These are phyloP conservation scores for Cutaneotrichosporon mucoides DNA, from an alignment of 1,284 basidiomycete genomes.

Conservation along the genomic window DNA sequence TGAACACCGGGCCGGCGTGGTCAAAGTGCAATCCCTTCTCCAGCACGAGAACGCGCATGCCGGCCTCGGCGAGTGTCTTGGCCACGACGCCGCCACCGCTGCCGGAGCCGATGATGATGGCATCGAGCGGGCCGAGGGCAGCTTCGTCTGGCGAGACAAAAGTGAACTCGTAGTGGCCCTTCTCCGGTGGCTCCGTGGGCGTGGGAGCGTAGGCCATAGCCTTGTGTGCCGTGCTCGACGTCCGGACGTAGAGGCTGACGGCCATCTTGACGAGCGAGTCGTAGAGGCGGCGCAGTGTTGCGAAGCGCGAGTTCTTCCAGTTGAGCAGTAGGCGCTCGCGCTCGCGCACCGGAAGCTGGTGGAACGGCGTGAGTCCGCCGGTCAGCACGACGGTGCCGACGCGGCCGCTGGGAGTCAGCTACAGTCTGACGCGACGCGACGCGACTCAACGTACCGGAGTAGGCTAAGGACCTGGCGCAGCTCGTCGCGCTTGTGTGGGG, in stretches of 20 bases:
- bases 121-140: slow-evolving; percentile 4
- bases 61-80: slow-evolving; percentile 41
- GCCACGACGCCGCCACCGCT: slow-evolving; percentile 50
- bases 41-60: slow-evolving; percentile 47
- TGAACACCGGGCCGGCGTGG: slow-evolving; percentile 32
- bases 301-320: slow-evolving; percentile 9
- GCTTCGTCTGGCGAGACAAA: background rate
- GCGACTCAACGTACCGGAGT: no score
- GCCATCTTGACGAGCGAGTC: slow-evolving; percentile 16
- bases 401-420: background rate
- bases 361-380: slow-evolving; percentile 12
- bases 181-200: background rate
- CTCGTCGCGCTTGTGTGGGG: background rate
- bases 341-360: slow-evolving; percentile 4
- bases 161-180: slow-evolving; percentile 3
- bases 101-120: slow-evolving; percentile 50
- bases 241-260: slow-evolving; percentile 11
- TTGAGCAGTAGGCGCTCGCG: slow-evolving; percentile 14
- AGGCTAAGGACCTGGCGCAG: slow-evolving; percentile 10
- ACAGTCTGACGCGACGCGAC: no score
- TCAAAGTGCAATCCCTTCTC: slow-evolving; percentile 51
- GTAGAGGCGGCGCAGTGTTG: slow-evolving; percentile 10
- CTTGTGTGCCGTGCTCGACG: slow-evolving; percentile 6
- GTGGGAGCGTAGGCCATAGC: slow-evolving; percentile 10
- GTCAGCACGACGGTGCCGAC: slow-evolving; percentile 11